Percentiles rank a stretch among this genome's conserved stretches.
phyloP scores from a whole-genome alignment of 805 yeast species.

The Yamadazyma takamatsuzukensis region DNA sequence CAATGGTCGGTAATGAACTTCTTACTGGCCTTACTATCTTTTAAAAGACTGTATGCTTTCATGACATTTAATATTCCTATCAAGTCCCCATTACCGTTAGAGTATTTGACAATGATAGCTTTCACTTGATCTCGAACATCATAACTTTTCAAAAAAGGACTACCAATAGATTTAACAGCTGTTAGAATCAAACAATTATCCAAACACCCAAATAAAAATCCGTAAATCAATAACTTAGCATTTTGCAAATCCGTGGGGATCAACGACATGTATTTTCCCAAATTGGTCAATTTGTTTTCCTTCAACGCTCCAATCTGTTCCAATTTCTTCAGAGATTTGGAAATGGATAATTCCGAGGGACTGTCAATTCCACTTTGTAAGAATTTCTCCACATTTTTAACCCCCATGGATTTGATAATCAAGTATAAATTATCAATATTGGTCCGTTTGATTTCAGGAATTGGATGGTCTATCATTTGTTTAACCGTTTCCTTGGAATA shows the following conservation, averaged over 20 bases:
- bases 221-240: slow-evolving; percentile 76
- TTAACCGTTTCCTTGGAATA: slow-evolving; percentile 58
- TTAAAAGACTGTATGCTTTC: slow-evolving; percentile 55
- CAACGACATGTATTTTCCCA: slow-evolving; percentile 76
- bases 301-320: slow-evolving; percentile 71
- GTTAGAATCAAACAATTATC: slow-evolving; percentile 79
- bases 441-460: slow-evolving; percentile 86
- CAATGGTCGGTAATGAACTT: slow-evolving; percentile 53
- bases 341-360: slow-evolving; percentile 55
- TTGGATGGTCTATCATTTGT: slow-evolving; percentile 65
- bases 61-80: slow-evolving; percentile 62
- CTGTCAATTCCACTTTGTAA: slow-evolving; percentile 77
- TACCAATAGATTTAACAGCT: slow-evolving; percentile 66
- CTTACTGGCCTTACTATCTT: slow-evolving; percentile 19
- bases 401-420: slow-evolving; percentile 86
- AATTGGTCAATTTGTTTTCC: slow-evolving; percentile 52
- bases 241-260: slow-evolving; percentile 84
- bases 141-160: slow-evolving; percentile 62
- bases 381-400: slow-evolving; percentile 65
- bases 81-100: slow-evolving; percentile 68
- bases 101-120: slow-evolving; percentile 32
- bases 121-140: slow-evolving; percentile 68
- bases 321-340: slow-evolving; percentile 49
- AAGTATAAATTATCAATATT: slow-evolving; percentile 80
- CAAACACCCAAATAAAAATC: slow-evolving; percentile 79